phyloP scores from a whole-genome alignment of 495 filamentous ascomycete species.

The Hypomontagnella monticulosa region DNA sequence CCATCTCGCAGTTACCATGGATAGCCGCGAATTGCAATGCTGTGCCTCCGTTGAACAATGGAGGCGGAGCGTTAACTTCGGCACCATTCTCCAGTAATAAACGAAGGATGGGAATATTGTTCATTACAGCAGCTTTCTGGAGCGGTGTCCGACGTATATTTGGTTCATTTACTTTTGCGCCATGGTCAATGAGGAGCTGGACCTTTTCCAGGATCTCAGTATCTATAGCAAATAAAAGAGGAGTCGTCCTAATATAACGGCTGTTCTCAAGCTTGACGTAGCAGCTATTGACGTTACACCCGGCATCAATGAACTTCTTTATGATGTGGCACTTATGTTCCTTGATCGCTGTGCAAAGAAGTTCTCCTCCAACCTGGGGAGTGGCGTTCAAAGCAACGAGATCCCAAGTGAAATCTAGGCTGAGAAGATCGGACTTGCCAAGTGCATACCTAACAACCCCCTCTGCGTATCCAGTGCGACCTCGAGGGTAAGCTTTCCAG shows the following conservation, averaged over 20 bases:
- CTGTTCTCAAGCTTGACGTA: no score
- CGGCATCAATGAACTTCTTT: no score
- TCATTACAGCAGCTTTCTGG: conserved; percentile 41
- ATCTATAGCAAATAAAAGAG: conserved; percentile 33
- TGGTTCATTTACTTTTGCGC: conserved; percentile 43
- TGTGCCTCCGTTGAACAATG: conserved; percentile 7
- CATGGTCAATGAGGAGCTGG: conserved; percentile 44
- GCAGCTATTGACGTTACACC: no score
- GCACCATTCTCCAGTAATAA: conserved; percentile 25
- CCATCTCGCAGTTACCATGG: conserved; percentile 17
- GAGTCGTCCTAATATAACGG: background rate
- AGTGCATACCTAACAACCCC: no score
- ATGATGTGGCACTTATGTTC: no score
- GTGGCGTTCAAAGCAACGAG: no score
- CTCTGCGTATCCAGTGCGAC: background rate
- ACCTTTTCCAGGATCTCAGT: conserved; percentile 30
- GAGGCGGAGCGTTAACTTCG: conserved; percentile 13
- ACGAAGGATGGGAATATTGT: conserved; percentile 35
- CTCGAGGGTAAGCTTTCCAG: background rate
- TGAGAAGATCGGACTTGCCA: background rate
- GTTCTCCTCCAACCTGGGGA: no score
- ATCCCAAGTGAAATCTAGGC: no score
- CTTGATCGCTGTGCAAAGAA: no score
- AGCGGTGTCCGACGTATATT: conserved; percentile 36
- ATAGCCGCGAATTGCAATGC: conserved; percentile 32